Conservation (phyloP, 2,329 filamentous ascomycete species). For the Phialemoniopsis sp. region DNA sequence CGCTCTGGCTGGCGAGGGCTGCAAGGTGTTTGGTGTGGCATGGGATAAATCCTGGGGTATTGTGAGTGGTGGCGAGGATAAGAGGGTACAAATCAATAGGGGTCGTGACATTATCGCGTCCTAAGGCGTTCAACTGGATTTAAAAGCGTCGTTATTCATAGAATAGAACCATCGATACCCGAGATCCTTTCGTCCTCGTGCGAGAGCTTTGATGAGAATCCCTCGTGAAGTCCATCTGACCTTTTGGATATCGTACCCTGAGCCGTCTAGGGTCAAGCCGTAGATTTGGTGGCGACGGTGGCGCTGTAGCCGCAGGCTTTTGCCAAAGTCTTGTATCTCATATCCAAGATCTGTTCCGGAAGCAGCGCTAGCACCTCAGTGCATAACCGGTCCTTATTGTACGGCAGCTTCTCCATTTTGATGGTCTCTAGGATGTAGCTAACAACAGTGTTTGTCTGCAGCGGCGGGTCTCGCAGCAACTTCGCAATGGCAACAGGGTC, state of each 20-base stretch:
- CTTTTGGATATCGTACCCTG: too few relatives aligned
- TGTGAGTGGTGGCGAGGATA: slow-evolving; percentile 89
- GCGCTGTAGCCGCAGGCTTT: slow-evolving; percentile 9
- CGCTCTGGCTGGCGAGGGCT: slow-evolving; percentile 70
- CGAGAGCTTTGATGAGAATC: too few relatives aligned
- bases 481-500: slow-evolving; percentile 43
- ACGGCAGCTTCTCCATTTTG: slow-evolving; percentile 43
- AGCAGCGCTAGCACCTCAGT: slow-evolving; percentile 36
- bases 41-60: slow-evolving; percentile 89
- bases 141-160: too few relatives aligned
- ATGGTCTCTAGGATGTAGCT: slow-evolving; percentile 57
- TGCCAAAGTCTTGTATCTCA: slow-evolving; percentile 21
- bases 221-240: too few relatives aligned
- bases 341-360: slow-evolving; percentile 10
- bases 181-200: too few relatives aligned
- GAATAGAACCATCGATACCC: too few relatives aligned
- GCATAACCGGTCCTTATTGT: slow-evolving; percentile 38
- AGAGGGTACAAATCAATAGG: slow-evolving; percentile 86
- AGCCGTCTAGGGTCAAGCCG: too few relatives aligned
- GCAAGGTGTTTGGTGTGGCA: slow-evolving; percentile 83
- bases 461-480: slow-evolving; percentile 56
- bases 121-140: slow-evolving; percentile 1
- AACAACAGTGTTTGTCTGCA: slow-evolving; percentile 51
- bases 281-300: not conserved
- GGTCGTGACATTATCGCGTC: slow-evolving; percentile 46